Evolutionary conservation across 441 rosid species (phyloP).

Genomic region (Gossypium lobatum): DNA sequence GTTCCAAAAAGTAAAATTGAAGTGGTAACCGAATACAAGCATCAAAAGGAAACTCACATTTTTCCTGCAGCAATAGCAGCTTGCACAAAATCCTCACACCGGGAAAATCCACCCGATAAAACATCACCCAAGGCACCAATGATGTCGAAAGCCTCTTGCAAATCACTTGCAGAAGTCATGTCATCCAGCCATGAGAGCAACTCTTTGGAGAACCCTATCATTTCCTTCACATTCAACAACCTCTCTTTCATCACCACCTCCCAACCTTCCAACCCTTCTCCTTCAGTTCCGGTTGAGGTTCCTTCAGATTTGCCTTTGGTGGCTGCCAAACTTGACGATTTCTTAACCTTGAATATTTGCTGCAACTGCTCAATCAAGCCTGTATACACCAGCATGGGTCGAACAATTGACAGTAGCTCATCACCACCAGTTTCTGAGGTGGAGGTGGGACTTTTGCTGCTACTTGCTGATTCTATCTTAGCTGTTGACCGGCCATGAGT

Average conservation of each 20-base stretch:
- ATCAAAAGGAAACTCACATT: conserved; percentile 12
- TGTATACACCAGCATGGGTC: conserved; percentile 92
- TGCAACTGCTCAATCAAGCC: conserved; percentile 98
- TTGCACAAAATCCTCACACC: conserved; percentile 78
- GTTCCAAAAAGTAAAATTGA: background rate
- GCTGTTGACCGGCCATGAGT: conserved; percentile 61
- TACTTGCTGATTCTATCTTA: conserved; percentile 47
- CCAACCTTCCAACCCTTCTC: conserved; percentile 71
- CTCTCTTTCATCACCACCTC: conserved; percentile 82
- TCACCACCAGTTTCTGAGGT: conserved; percentile 36
- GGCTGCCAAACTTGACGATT: conserved; percentile 27
- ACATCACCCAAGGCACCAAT: conserved; percentile 79
- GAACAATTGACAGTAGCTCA: conserved; percentile 62
- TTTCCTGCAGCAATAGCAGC: conserved; percentile 67
- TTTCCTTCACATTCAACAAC: conserved; percentile 67
- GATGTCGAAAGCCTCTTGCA: conserved; percentile 92
- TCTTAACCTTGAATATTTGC: conserved; percentile 68
- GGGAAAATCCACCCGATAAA: conserved; percentile 56
- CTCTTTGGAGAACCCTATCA: conserved; percentile 91
- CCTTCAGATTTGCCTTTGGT: conserved; percentile 37
- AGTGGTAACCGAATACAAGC: background rate
- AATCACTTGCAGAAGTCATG: conserved; percentile 63
- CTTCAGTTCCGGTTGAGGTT: conserved; percentile 34
- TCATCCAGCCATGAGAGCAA: conserved; percentile 85
- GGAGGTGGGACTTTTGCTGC: conserved; percentile 27